phyloP scores from a whole-genome alignment of 2,329 filamentous ascomycete genomes.

The Zymoseptoria brevis region DNA sequence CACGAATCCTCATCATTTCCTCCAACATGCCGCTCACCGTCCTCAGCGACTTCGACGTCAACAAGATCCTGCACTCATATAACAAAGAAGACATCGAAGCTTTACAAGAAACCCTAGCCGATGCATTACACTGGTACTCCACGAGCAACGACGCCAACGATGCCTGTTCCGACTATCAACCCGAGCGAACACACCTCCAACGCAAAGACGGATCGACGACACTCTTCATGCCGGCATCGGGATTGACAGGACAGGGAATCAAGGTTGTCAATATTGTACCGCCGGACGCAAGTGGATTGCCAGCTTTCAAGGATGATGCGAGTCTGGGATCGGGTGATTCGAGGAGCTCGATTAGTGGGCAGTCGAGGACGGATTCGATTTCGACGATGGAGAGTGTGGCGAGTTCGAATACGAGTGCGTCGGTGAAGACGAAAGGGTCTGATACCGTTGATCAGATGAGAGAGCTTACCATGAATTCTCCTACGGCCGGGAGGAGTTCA shows the following conservation, averaged over 20 bases:
- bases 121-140: conserved; percentile 58
- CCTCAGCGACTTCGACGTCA: conserved; percentile 50
- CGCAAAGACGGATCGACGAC: conserved; percentile 55
- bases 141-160: conserved; percentile 50
- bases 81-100: conserved; percentile 48
- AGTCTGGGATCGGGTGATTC: conserved; percentile 19
- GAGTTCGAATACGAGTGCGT: conserved; percentile 9
- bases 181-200: conserved; percentile 52
- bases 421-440: conserved; percentile 13
- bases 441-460: conserved; percentile 18
- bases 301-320: conserved; percentile 21
- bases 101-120: conserved; percentile 51
- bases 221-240: conserved; percentile 60
- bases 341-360: conserved; percentile 21
- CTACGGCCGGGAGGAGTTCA: conserved; percentile 13
- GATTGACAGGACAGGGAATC: conserved; percentile 52
- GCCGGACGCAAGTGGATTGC: conserved; percentile 21
- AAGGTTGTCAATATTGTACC: conserved; percentile 54
- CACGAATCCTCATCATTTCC: neutral
- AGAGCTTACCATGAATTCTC: conserved; percentile 22
- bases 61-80: conserved; percentile 47
- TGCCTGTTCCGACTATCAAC: conserved; percentile 54
- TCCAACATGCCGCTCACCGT: conserved; percentile 51
- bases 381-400: conserved; percentile 15
- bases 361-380: conserved; percentile 25